A percentile compares a stretch with the other conserved stretches of the same genome.
Evolutionary conservation across 2,329 filamentous ascomycete species (phyloP).

Genomic region (Aspergillus glaucus): DNA sequence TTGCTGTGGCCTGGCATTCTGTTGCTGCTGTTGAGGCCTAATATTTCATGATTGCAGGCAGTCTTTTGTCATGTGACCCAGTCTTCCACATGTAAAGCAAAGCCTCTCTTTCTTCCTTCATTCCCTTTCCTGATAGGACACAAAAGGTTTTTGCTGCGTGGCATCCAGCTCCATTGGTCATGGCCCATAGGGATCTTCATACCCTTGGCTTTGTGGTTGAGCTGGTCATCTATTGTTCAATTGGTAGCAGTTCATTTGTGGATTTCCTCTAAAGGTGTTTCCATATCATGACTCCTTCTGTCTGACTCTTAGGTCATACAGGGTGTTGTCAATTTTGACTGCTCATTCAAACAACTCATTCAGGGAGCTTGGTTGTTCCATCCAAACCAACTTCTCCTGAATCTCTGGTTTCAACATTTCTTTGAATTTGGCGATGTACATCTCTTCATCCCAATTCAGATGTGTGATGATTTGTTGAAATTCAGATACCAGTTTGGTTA

Average conservation of each 20-base stretch:
- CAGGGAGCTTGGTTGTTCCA: not conserved
- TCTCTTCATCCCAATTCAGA: constrained; percentile 3
- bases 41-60: not conserved
- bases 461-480: constrained; percentile 4
- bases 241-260: not conserved
- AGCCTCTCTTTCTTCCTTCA: not conserved
- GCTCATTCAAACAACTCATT: not conserved
- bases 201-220: not conserved
- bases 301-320: not conserved
- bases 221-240: not conserved
- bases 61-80: not conserved
- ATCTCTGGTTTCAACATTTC: constrained; percentile 1
- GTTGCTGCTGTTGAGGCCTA: not conserved
- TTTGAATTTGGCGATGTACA: constrained; percentile 1
- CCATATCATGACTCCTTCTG: not conserved
- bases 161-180: constrained; percentile 2
- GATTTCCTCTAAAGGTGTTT: not conserved
- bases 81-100: constrained; percentile 4
- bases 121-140: not conserved
- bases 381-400: constrained; percentile 4
- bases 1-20: not conserved
- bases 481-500: constrained; percentile 1
- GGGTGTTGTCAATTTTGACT: constrained; percentile 2
- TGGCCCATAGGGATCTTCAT: constrained; percentile 1
- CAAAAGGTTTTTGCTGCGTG: not conserved